Evolutionary conservation across 2,329 filamentous ascomycete genomes (phyloP).

Genomic region (Hortaea werneckii): DNA sequence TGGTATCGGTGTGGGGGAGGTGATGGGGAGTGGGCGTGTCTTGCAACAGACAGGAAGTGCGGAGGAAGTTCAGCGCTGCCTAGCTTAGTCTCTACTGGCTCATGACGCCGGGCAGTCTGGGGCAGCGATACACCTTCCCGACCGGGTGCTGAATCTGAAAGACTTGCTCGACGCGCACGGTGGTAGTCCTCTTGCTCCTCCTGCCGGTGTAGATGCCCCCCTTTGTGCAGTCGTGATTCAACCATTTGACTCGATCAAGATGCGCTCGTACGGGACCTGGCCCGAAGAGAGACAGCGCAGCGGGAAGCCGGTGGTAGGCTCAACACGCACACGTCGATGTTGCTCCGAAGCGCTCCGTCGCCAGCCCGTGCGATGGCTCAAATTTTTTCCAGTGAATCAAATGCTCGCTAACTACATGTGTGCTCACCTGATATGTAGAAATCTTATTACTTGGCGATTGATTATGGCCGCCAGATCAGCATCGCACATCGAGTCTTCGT

Average conservation of each 20-base stretch:
- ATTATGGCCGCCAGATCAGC: no score
- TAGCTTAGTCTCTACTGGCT: slow-evolving; percentile 5
- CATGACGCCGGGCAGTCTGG: background rate
- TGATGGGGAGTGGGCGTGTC: slow-evolving; percentile 2
- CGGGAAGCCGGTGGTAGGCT: background rate
- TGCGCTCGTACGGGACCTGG: slow-evolving; percentile 1
- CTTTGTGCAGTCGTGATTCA: slow-evolving; percentile 7
- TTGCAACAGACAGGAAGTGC: slow-evolving; percentile 5
- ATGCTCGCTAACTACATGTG: background rate
- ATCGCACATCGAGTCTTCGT: no score
- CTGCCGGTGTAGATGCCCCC: no score
- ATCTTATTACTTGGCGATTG: no score
- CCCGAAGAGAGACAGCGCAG: background rate
- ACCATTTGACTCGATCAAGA: slow-evolving; percentile 12
- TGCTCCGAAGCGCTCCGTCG: background rate
- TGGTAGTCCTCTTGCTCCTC: slow-evolving; percentile 3
- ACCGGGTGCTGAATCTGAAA: no score
- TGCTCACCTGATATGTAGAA: no score
- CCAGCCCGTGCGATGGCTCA: background rate
- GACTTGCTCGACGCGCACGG: slow-evolving; percentile 3
- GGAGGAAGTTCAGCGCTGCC: slow-evolving; percentile 8
- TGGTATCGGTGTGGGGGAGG: slow-evolving; percentile 1
- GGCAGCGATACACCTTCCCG: background rate
- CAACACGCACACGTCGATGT: no score
- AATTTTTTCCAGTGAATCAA: background rate